Evolutionary conservation across 495 filamentous ascomycete genomes (phyloP).

Genomic region (Neurospora sp.): DNA sequence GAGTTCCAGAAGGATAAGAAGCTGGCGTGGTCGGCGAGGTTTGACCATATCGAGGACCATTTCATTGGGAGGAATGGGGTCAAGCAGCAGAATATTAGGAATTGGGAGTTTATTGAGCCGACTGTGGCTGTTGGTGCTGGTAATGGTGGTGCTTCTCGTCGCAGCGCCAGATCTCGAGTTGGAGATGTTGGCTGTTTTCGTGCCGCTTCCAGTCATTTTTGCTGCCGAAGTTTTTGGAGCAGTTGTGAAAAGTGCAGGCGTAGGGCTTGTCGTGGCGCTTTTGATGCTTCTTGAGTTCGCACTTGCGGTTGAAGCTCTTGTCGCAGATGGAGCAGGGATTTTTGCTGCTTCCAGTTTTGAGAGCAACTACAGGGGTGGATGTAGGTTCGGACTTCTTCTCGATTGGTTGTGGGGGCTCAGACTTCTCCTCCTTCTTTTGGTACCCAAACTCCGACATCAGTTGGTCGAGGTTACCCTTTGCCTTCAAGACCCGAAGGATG

Average conservation of each 20-base stretch:
- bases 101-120: slow-evolving; percentile 28
- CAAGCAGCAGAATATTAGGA: slow-evolving; percentile 19
- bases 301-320: slow-evolving; percentile 48
- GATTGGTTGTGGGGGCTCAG: not conserved
- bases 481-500: slow-evolving; percentile 5
- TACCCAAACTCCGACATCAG: slow-evolving; percentile 25
- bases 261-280: slow-evolving; percentile 84
- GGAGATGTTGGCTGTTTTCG: slow-evolving; percentile 78
- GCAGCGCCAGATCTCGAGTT: slow-evolving; percentile 72
- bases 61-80: slow-evolving; percentile 39
- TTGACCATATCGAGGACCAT: slow-evolving; percentile 82
- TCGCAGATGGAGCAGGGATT: slow-evolving; percentile 40
- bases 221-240: slow-evolving; percentile 73
- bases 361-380: not conserved
- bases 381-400: not conserved
- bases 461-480: slow-evolving; percentile 11
- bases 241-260: slow-evolving; percentile 69
- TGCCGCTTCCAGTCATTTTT: slow-evolving; percentile 98
- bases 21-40: slow-evolving; percentile 63
- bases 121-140: not conserved
- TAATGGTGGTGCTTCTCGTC: slow-evolving; percentile 19
- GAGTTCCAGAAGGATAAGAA: slow-evolving; percentile 42
- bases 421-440: slow-evolving; percentile 13
- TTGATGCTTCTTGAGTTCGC: slow-evolving; percentile 79
- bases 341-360: slow-evolving; percentile 24